phyloP scores from a whole-genome alignment of 768 basidiomycete genomes.

The Phaeotremella fagi region DNA sequence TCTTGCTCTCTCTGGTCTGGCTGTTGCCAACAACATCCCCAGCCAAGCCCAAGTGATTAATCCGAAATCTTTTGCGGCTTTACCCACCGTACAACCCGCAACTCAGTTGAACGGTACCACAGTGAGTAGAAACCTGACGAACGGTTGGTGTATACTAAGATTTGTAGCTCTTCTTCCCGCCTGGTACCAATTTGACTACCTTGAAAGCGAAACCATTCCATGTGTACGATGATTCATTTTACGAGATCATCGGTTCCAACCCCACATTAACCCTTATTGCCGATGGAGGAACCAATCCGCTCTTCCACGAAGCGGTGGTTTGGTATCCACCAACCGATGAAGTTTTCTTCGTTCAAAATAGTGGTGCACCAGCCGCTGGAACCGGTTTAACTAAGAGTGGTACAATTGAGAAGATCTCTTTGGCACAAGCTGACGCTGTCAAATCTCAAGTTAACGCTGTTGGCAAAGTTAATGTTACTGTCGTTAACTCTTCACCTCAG shows the following conservation, averaged over 20 bases:
- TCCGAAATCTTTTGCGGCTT: conserved; percentile 23
- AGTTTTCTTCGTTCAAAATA: conserved; percentile 67
- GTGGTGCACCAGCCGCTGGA: conserved; percentile 61
- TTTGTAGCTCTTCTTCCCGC: conserved; percentile 55
- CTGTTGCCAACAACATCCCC: conserved; percentile 2
- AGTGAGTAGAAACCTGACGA: no score
- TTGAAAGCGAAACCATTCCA: conserved; percentile 52
- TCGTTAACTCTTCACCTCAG: conserved; percentile 5
- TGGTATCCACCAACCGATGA: conserved; percentile 61
- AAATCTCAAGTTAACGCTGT: conserved; percentile 54
- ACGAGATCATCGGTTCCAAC: conserved; percentile 57
- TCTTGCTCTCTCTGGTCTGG: neutral
- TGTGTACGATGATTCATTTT: conserved; percentile 57
- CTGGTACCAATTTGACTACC: conserved; percentile 57
- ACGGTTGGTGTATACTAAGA: no score
- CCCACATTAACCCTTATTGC: conserved; percentile 62
- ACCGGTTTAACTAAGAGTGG: conserved; percentile 64
- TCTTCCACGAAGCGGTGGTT: conserved; percentile 66
- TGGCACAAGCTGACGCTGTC: conserved; percentile 55
- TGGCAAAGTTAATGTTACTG: conserved; percentile 29
- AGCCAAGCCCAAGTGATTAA: conserved; percentile 29
- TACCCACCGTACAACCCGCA: conserved; percentile 21
- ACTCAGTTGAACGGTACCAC: conserved; percentile 15
- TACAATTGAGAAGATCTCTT: conserved; percentile 59
- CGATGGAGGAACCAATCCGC: conserved; percentile 60